Conservation (phyloP, 2,329 filamentous ascomycete genomes). For the Penicillium oxalicum region DNA sequence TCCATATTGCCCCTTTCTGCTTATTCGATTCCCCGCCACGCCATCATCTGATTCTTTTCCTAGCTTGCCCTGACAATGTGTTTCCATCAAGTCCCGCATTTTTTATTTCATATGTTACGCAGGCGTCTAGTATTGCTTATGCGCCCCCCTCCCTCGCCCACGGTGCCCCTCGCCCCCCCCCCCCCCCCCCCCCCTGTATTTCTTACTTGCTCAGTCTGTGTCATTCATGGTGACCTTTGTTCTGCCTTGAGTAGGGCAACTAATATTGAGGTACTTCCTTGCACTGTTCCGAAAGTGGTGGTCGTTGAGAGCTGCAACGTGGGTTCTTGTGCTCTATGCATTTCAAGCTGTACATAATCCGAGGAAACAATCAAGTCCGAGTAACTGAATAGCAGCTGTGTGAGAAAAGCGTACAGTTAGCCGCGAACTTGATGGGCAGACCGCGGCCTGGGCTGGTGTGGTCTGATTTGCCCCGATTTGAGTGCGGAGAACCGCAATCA, state of each 20-base stretch:
- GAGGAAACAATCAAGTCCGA: slow-evolving; percentile 20
- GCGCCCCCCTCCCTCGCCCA: slow-evolving; percentile 7
- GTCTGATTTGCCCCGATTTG: not conserved
- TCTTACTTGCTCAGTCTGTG: slow-evolving; percentile 7
- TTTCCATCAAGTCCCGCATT: slow-evolving; percentile 15
- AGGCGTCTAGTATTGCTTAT: slow-evolving; percentile 31
- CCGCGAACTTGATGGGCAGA: too few species aligned
- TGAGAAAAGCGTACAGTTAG: not conserved
- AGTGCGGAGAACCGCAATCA: slow-evolving; percentile 7
- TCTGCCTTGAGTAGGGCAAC: slow-evolving; percentile 5
- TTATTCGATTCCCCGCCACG: slow-evolving; percentile 8
- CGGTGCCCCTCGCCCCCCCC: slow-evolving; percentile 7
- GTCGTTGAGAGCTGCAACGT: slow-evolving; percentile 6
- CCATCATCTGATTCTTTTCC: slow-evolving; percentile 9
- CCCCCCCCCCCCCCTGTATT: slow-evolving; percentile 14
- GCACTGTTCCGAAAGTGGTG: slow-evolving; percentile 1
- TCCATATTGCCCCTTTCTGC: too few species aligned
- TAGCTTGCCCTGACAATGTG: slow-evolving; percentile 5
- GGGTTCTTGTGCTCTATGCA: slow-evolving; percentile 18
- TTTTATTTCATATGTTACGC: slow-evolving; percentile 30
- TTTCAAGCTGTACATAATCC: slow-evolving; percentile 28
- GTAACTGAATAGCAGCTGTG: slow-evolving; percentile 15
- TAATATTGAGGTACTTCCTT: slow-evolving; percentile 12
- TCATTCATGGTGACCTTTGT: slow-evolving; percentile 5
- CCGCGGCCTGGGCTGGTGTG: too few species aligned